Evolutionary conservation across 257 asterid genomes (phyloP), one percentile per base, ranked within the genome.

Genomic region (Prunella vulgaris): DNA sequence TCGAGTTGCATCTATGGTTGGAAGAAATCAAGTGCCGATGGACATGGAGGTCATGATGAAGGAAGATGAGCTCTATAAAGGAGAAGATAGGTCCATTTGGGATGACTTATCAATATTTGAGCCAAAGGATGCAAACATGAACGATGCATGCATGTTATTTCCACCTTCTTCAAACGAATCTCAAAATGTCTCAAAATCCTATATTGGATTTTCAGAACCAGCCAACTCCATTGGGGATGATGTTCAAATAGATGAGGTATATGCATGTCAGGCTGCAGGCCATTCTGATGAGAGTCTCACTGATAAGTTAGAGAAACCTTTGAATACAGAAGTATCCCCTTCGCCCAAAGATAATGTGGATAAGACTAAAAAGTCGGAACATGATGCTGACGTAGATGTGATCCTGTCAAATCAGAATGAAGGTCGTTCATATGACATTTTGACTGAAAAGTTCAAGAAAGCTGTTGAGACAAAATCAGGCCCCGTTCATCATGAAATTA

Each of bases 91-190:
- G 62, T 35, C 61, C 14, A 28, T 44, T 60, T 79, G 77, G 60
- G 62, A 15, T 35, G 88, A 84, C 54, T 56, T 83, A 77, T 81
- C 87, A 5, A 33, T 9, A 66, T 85, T 76, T 78, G 96, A 90
- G n/a, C n/a, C n/a, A n/a, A n/a, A n/a, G 86, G n/a, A n/a, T n/a
- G n/a, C n/a, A n/a, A n/a, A n/a, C n/a, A n/a, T n/a, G n/a, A n/a
- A n/a, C n/a, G n/a, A n/a, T n/a, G n/a, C n/a, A n/a, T n/a, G n/a
- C n/a, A n/a, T n/a, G n/a, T n/a, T n/a, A n/a, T n/a, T n/a, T n/a
- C 80, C 24, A 71, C 64, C 62, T 17, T 32, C 37, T n/a, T 51
- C 17, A 62, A 27, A 7, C 44, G 54, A 67, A 51, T 46, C 20
- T n/a, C 20, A 44, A 14, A n/a, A 44, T 44, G 52, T 44, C 18